Evolutionary conservation across 2,329 filamentous ascomycete genomes (phyloP).

Genomic region (Emergomyces africanus): DNA sequence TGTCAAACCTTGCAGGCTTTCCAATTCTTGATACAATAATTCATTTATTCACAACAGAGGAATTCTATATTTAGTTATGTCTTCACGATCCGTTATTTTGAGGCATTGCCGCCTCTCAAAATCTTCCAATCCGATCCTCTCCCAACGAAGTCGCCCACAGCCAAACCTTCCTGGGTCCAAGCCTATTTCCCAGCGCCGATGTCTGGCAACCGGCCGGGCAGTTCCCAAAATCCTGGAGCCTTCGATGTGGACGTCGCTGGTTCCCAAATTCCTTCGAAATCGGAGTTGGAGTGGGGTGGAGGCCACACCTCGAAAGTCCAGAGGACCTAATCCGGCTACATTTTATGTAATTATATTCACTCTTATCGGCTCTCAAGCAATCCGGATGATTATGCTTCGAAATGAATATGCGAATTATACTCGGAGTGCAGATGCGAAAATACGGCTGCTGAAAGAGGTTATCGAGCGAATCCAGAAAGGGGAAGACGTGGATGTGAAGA

Average conservation of each 20-base stretch:
- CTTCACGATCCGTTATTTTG: background rate
- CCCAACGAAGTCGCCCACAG: background rate
- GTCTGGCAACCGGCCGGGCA: slow-evolving; percentile 14
- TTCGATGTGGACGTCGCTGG: slow-evolving; percentile 56
- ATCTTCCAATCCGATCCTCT: slow-evolving; percentile 9
- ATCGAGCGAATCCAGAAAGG: slow-evolving; percentile 35
- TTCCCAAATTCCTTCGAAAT: slow-evolving; percentile 46
- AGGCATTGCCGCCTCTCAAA: background rate
- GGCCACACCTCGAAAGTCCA: slow-evolving; percentile 34
- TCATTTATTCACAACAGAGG: background rate
- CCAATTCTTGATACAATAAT: too few species aligned
- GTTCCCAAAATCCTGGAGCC: slow-evolving; percentile 42
- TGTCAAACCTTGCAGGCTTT: background rate
- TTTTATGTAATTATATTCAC: slow-evolving; percentile 74
- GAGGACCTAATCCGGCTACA: slow-evolving; percentile 66
- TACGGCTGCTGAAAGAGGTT: slow-evolving; percentile 58
- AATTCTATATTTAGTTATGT: background rate
- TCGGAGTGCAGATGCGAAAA: slow-evolving; percentile 65
- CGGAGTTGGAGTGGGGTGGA: slow-evolving; percentile 19
- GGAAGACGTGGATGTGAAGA: slow-evolving; percentile 69
- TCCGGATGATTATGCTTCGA: slow-evolving; percentile 74
- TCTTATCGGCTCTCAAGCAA: slow-evolving; percentile 88
- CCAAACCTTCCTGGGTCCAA: background rate
- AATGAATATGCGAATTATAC: slow-evolving; percentile 61
- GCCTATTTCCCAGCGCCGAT: slow-evolving; percentile 12